Percentiles rank a stretch among this genome's conserved stretches.
Evolutionary conservation across 306 rosid genomes (phyloP).

Genomic region (Crotalaria pallida): DNA sequence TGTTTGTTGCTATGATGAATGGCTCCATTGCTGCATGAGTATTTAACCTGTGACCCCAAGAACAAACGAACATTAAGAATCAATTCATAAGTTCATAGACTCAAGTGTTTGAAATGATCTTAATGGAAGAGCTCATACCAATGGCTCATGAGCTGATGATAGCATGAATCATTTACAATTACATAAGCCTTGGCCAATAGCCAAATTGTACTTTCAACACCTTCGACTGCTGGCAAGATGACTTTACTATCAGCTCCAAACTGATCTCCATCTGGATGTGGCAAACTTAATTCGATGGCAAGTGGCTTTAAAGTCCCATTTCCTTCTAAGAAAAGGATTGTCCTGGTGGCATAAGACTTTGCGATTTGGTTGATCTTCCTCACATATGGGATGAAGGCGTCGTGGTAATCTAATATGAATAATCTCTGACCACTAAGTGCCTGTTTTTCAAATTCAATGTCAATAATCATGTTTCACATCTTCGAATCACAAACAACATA

Average conservation of each 20-base stretch:
- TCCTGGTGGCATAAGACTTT: conserved; percentile 54
- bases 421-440: conserved; percentile 41
- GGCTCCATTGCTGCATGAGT: conserved; percentile 71
- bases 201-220: conserved; percentile 48
- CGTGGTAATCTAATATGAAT: conserved; percentile 61
- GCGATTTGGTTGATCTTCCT: conserved; percentile 29
- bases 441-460: conserved; percentile 21
- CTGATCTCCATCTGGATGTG: conserved; percentile 47
- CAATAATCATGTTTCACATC: not conserved
- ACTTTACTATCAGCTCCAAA: conserved; percentile 45
- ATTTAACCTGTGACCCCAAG: conserved; percentile 33
- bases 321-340: conserved; percentile 49
- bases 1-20: conserved; percentile 29
- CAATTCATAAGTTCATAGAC: not conserved
- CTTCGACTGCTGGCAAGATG: conserved; percentile 38
- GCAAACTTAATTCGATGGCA: conserved; percentile 53
- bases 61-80: not conserved
- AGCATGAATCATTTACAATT: conserved; percentile 48
- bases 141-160: conserved; percentile 59
- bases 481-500: not conserved
- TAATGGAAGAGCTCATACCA: conserved; percentile 28
- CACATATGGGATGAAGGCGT: conserved; percentile 47
- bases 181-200: conserved; percentile 62
- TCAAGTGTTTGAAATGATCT: not conserved
- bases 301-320: conserved; percentile 66